These are phyloP conservation scores for Mucor mucedo DNA, from an alignment of 371 early-diverging fungal genomes.

Conservation along the genomic window DNA sequence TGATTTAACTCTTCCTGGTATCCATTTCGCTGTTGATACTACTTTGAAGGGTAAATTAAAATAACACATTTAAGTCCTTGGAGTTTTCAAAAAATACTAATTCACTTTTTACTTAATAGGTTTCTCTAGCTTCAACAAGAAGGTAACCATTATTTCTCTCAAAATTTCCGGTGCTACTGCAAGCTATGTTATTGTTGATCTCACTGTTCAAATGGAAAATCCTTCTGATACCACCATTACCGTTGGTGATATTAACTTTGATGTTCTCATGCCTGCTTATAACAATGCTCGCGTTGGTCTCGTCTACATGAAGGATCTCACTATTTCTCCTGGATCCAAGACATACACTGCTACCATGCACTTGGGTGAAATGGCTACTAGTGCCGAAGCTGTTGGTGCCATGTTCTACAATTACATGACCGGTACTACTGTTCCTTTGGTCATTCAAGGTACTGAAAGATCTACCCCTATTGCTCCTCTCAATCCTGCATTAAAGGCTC, in stretches of 20 bases:
- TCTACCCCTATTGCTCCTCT: conserved; percentile 54
- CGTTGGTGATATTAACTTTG: conserved; percentile 55
- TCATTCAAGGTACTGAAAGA: conserved; percentile 40
- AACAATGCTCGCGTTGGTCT: conserved; percentile 40
- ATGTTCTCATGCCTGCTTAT: conserved; percentile 43
- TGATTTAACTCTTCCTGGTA: conserved; percentile 47
- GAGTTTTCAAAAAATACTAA: background rate
- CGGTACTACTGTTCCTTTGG: conserved; percentile 47
- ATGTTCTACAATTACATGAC: conserved; percentile 45
- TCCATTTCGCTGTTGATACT: conserved; percentile 55
- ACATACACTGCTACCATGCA: conserved; percentile 43
- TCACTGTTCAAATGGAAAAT: conserved; percentile 46
- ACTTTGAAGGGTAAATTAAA: conserved; percentile 48
- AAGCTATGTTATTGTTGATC: conserved; percentile 40
- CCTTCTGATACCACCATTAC: conserved; percentile 62
- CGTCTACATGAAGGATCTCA: conserved; percentile 40
- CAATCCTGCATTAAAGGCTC: conserved; percentile 44
- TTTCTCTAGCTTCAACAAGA: conserved; percentile 51
- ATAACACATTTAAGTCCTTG: background rate
- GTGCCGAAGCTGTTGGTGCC: conserved; percentile 28
- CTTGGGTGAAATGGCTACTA: conserved; percentile 32
- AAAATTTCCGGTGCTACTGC: conserved; percentile 49
- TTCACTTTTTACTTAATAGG: conserved; percentile 21
- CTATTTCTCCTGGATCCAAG: conserved; percentile 57
- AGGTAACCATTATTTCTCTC: conserved; percentile 43